A percentile compares a stretch with the other conserved stretches of the same genome.
Conservation (phyloP, 306 rosid genomes). For the Astragalus membranaceus region DNA sequence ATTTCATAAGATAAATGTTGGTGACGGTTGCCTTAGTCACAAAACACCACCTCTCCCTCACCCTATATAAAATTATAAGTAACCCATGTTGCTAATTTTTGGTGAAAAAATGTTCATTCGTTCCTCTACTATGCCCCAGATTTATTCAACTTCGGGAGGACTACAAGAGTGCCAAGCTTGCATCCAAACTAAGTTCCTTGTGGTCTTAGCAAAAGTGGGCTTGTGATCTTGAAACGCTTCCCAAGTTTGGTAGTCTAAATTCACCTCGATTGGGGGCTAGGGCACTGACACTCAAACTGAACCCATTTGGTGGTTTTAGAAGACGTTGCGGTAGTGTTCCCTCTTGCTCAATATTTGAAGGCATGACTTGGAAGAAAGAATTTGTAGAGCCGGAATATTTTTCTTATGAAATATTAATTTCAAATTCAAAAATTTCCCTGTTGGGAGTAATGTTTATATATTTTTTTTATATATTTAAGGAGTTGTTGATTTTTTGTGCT, state of each 20-base stretch:
- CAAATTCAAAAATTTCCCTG: constrained; percentile 2
- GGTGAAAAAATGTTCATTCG: constrained; percentile 19
- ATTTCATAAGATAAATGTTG: too few relatives aligned
- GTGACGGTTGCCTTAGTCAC: too few relatives aligned
- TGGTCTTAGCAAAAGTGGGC: constrained; percentile 42
- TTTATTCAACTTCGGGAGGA: constrained; percentile 95
- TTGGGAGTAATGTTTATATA: constrained; percentile 14
- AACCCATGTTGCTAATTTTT: neutral
- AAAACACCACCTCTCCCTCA: too few relatives aligned
- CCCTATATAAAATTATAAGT: neutral
- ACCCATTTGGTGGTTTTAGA: constrained; percentile 19
- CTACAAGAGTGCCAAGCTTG: constrained; percentile 95
- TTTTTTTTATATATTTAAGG: neutral
- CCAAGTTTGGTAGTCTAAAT: neutral
- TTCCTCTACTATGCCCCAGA: constrained; percentile 38
- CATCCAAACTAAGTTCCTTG: constrained; percentile 75
- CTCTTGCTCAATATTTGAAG: constrained; percentile 26
- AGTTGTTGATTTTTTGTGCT: constrained; percentile 9
- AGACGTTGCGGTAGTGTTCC: constrained; percentile 7
- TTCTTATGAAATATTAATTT: constrained; percentile 2
- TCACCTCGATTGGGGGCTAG: constrained; percentile 12
- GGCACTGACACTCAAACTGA: constrained; percentile 17
- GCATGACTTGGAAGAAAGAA: constrained; percentile 25
- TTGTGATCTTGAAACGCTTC: constrained; percentile 12
- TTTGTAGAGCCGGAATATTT: constrained; percentile 12